Percentiles rank a stretch among this genome's conserved stretches.
Conservation (phyloP, 2,329 filamentous ascomycete species). For the Monilinia aucupariae region DNA sequence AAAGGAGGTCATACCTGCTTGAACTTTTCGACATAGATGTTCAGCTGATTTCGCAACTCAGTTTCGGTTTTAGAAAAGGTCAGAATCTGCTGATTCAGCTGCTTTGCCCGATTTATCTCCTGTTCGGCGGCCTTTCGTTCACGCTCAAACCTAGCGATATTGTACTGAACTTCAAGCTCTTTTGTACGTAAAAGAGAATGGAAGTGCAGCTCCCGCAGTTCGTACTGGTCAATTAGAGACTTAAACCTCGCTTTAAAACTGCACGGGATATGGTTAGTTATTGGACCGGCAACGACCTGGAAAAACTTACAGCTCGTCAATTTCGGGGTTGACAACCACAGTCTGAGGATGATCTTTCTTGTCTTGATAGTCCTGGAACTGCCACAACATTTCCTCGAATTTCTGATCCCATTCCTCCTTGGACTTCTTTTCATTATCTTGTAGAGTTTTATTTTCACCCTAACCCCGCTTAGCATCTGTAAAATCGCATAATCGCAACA, state of each 20-base stretch:
- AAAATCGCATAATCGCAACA: slow-evolving; percentile 8
- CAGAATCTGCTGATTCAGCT: slow-evolving; percentile 84
- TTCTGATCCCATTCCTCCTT: slow-evolving; percentile 80
- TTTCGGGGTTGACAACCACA: slow-evolving; percentile 75
- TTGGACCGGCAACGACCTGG: slow-evolving; percentile 14
- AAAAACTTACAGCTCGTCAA: slow-evolving; percentile 70
- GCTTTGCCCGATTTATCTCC: slow-evolving; percentile 73
- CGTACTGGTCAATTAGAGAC: slow-evolving; percentile 93
- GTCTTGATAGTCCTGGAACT: slow-evolving; percentile 83
- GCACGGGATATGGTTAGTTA: slow-evolving; percentile 41
- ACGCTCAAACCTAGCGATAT: slow-evolving; percentile 81
- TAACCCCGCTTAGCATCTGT: slow-evolving; percentile 36
- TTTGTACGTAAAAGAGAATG: slow-evolving; percentile 88
- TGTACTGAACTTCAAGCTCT: slow-evolving; percentile 90
- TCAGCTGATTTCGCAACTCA: slow-evolving; percentile 88
- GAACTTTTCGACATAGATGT: slow-evolving; percentile 98
- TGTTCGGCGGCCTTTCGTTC: slow-evolving; percentile 83
- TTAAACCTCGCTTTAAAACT: slow-evolving; percentile 86
- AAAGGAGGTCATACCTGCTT: slow-evolving; percentile 72
- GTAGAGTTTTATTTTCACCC: slow-evolving; percentile 90
- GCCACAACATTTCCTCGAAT: slow-evolving; percentile 71
- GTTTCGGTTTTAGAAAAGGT: slow-evolving; percentile 95
- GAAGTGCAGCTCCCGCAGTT: slow-evolving; percentile 90
- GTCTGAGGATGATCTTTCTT: slow-evolving; percentile 78
- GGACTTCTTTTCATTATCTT: slow-evolving; percentile 78